phyloP scores from a whole-genome alignment of 176 grass and related monocot genomes.

The Triticum timopheevii region DNA sequence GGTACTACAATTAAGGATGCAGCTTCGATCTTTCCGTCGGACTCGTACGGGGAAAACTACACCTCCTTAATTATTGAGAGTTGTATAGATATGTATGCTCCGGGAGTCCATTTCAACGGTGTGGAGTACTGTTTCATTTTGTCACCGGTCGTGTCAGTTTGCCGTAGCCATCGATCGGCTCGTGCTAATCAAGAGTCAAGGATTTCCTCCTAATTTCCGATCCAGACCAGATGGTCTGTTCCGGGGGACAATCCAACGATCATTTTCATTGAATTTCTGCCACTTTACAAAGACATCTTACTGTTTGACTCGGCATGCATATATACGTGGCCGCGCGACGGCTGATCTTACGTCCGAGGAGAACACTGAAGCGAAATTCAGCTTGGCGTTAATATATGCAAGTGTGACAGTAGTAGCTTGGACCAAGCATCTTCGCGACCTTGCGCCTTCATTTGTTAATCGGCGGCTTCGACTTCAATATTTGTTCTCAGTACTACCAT shows the following conservation, averaged over 20 bases:
- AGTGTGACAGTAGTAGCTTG: neutral
- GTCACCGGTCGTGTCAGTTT: neutral
- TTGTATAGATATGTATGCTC: neutral
- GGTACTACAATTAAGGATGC: neutral
- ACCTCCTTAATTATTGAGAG: neutral
- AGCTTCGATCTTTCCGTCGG: neutral
- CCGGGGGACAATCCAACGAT: neutral
- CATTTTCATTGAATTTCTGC: neutral
- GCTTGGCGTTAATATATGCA: neutral
- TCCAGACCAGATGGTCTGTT: neutral
- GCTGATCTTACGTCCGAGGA: neutral
- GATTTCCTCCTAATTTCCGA: neutral
- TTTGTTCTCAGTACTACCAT: too few relatives aligned
- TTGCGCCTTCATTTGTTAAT: neutral
- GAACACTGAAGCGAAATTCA: neutral
- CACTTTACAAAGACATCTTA: neutral
- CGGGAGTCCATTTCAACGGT: neutral
- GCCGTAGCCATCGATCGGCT: neutral
- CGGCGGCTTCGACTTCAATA: neutral
- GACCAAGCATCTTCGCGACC: neutral
- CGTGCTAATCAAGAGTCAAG: neutral
- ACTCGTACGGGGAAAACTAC: neutral
- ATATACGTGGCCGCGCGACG: neutral
- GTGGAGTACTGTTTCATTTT: neutral
- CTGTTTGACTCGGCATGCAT: neutral